Evolutionary conservation across 495 filamentous ascomycete species (phyloP).

Genomic region (Daldinia grandis): DNA sequence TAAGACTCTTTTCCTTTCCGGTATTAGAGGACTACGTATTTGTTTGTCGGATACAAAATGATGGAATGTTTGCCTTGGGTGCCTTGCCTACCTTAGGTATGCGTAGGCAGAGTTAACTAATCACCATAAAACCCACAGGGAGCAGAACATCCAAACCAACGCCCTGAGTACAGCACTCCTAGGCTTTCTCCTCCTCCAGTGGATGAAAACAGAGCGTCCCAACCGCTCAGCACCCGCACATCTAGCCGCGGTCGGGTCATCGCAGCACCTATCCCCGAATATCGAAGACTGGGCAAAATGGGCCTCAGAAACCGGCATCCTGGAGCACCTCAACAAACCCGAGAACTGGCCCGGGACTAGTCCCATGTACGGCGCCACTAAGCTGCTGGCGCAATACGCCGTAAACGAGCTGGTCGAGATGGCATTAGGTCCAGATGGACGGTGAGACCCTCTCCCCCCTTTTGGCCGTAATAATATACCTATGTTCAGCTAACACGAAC

Average conservation of each 20-base stretch:
- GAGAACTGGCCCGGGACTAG: slow-evolving; percentile 43
- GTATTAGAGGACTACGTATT: no score
- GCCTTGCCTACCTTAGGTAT: no score
- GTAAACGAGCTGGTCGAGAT: background rate
- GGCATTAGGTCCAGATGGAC: slow-evolving; percentile 15
- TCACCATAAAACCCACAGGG: slow-evolving; percentile 14
- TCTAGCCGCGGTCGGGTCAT: background rate
- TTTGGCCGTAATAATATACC: background rate
- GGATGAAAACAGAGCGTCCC: background rate
- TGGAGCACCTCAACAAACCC: slow-evolving; percentile 42
- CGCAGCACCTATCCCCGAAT: slow-evolving; percentile 29
- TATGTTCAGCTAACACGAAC: background rate
- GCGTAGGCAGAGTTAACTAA: no score
- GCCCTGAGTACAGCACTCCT: slow-evolving; percentile 59
- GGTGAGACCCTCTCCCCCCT: slow-evolving; percentile 21
- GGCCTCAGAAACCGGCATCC: slow-evolving; percentile 34
- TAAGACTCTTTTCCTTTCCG: slow-evolving; percentile 10
- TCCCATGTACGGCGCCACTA: slow-evolving; percentile 46
- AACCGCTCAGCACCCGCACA: background rate
- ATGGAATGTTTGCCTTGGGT: no score
- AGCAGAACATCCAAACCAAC: slow-evolving; percentile 61
- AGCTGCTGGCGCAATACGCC: slow-evolving; percentile 51
- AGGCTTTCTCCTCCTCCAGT: slow-evolving; percentile 14
- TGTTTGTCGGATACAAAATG: background rate
- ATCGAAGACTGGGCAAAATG: slow-evolving; percentile 31